Percentiles rank a stretch among this genome's conserved stretches.
Conservation (phyloP, 108 stramenopile species). For the Conticribra weissflogii region DNA sequence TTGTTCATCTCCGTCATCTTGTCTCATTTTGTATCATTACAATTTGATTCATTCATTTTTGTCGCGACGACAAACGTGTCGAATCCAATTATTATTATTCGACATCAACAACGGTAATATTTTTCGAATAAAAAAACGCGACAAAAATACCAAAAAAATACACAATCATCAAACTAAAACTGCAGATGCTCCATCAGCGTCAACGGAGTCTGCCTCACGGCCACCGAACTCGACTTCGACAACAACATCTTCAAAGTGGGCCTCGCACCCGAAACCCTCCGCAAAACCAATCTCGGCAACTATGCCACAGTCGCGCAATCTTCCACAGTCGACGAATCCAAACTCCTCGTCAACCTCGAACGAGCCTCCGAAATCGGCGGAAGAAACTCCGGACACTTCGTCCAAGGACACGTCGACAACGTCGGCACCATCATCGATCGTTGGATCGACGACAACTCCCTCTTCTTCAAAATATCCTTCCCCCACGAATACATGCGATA, state of each 20-base stretch:
- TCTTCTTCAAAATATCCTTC: conserved; percentile 85
- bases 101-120: not conserved
- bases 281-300: conserved; percentile 80
- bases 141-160: not conserved
- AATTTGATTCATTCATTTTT: conserved; percentile 1
- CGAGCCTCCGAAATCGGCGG: conserved; percentile 91
- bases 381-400: conserved; percentile 96
- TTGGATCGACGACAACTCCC: conserved; percentile 87
- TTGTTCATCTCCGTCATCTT: too few relatives aligned
- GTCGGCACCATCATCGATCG: conserved; percentile 82
- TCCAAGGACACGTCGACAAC: conserved; percentile 98
- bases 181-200: conserved; percentile 92
- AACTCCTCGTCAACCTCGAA: conserved; percentile 88
- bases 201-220: conserved; percentile 98
- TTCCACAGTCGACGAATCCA: not conserved
- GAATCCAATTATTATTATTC: not conserved
- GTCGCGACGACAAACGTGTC: not conserved
- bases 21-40: too few relatives aligned
- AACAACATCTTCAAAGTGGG: conserved; percentile 83
- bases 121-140: too few relatives aligned
- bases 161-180: not conserved
- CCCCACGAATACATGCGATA: conserved; percentile 75
- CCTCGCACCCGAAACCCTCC: conserved; percentile 93
- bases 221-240: conserved; percentile 70
- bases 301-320: too few relatives aligned